Evolutionary conservation across 2,329 filamentous ascomycete species (phyloP), one percentile per base, ranked within the genome.

Genomic region (Pseudocercospora pini-densiflorae): DNA sequence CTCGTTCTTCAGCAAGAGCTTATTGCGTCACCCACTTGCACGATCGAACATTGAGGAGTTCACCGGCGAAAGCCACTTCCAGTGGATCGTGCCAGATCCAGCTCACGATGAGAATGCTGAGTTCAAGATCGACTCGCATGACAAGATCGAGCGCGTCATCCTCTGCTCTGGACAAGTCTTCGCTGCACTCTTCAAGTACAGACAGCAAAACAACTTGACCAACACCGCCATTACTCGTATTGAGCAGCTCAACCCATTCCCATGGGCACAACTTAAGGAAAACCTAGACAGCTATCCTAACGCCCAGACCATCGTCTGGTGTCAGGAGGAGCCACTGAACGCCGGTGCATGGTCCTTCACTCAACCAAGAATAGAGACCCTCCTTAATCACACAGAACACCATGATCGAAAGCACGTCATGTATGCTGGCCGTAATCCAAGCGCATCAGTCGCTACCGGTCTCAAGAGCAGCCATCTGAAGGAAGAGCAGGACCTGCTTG

Each of bases 191-290:
- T 85, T 91, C 83, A 98, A 98, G 85, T 89, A 97, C 87, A 93
- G 95, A 75, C 88, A 91, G 74, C 87, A 93, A 70, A 91, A 96
- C 79, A 90, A 91, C 71, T 88, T 97, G 78, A 93, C 93, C 81
- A 90, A 97, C 78, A 92, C 94, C 21, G 95, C 94, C 77, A 90
- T 99, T 79, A 97, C 94, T 23, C 93, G 95, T 78, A 89, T 99
- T 73, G 95, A 99, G 85, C 95, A 99, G 84, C 88, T 99, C 68
- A 94, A 99, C 84, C 95, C 95, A 76, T 99, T 99, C 92, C 95
- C 95, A 60, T 99, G 95, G 94, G 90, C 94, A 75, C 93, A 95
- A 81, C 88, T 99, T 63, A 92, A 92, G 85, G 94, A 98, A 81
- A 98, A 98, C 85, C 87, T 99, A 62, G 94, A 99, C 85, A 89